Percentiles rank a stretch among this genome's conserved stretches.
These are phyloP conservation scores for Aspergillus heteromorphus DNA, from an alignment of 495 filamentous ascomycete species.

Conservation along the genomic window DNA sequence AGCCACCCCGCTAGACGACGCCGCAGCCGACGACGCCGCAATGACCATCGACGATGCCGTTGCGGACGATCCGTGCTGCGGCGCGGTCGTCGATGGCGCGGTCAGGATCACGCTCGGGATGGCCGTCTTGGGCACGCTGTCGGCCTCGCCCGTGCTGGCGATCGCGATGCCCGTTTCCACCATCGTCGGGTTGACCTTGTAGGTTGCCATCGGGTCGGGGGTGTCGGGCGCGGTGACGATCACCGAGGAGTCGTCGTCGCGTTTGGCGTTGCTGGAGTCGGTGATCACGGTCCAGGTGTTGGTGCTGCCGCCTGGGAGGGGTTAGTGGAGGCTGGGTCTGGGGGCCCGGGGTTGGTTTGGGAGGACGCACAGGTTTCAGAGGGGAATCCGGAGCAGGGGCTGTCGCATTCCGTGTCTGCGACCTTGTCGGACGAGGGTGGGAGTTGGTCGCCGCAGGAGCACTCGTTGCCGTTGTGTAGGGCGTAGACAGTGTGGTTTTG, in stretches of 20 bases:
- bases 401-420: conserved; percentile 28
- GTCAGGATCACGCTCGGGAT: conserved; percentile 8
- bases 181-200: conserved; percentile 16
- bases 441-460: conserved; percentile 32
- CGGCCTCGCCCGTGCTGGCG: not conserved
- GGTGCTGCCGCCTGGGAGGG: conserved; percentile 32
- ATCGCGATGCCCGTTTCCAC: conserved; percentile 11
- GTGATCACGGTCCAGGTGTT: conserved; percentile 25
- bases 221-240: conserved; percentile 27
- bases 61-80: not conserved
- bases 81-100: not conserved
- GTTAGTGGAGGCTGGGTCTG: no score
- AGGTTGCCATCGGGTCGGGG: conserved; percentile 3
- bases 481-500: conserved; percentile 25
- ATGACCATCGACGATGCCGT: not conserved
- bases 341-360: not conserved
- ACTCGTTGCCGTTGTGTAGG: conserved; percentile 26
- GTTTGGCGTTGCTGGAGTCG: conserved; percentile 3
- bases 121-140: not conserved
- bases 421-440: conserved; percentile 25
- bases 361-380: conserved; percentile 28
- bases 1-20: conserved; percentile 1
- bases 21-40: not conserved
- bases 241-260: conserved; percentile 15
- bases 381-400: conserved; percentile 28